A percentile compares a stretch with the other conserved stretches of the same genome.
These are phyloP conservation scores for Colletotrichum sp. DNA, from an alignment of 2,329 filamentous ascomycete species.

Conservation along the genomic window DNA sequence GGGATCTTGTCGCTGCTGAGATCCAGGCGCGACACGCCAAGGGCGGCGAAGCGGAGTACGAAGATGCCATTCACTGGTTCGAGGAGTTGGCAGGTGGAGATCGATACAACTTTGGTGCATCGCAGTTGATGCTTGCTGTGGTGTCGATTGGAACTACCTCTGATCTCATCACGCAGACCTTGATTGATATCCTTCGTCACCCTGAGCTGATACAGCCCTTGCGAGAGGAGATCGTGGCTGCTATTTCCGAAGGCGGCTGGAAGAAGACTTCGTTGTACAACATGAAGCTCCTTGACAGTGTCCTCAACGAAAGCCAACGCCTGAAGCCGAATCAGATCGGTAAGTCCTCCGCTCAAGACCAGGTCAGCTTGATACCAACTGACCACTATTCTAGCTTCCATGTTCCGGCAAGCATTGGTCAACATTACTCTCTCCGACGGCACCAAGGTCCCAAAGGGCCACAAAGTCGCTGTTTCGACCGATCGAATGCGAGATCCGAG, in stretches of 20 bases:
- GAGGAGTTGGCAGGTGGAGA: background rate
- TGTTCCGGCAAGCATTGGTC: background rate
- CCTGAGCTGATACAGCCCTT: background rate
- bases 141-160: background rate
- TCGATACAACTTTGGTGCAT: background rate
- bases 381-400: background rate
- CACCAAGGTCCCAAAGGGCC: slow-evolving; percentile 21
- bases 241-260: background rate
- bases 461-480: slow-evolving; percentile 1
- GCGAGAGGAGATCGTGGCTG: background rate
- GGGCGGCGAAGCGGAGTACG: background rate
- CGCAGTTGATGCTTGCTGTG: background rate
- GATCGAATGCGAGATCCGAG: slow-evolving; percentile 14
- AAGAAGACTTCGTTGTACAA: background rate
- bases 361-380: background rate
- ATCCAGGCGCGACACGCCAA: background rate
- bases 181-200: background rate
- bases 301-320: slow-evolving; percentile 27
- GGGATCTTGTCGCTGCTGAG: background rate
- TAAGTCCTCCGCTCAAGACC: background rate
- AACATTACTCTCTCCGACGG: slow-evolving; percentile 23
- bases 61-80: background rate
- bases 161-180: background rate
- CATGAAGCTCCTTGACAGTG: slow-evolving; percentile 26
- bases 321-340: slow-evolving; percentile 19